Evolutionary conservation across 73 alveolate genomes (phyloP), one percentile per base, ranked within the genome.

Genomic region (Durusdinium trenchii): DNA sequence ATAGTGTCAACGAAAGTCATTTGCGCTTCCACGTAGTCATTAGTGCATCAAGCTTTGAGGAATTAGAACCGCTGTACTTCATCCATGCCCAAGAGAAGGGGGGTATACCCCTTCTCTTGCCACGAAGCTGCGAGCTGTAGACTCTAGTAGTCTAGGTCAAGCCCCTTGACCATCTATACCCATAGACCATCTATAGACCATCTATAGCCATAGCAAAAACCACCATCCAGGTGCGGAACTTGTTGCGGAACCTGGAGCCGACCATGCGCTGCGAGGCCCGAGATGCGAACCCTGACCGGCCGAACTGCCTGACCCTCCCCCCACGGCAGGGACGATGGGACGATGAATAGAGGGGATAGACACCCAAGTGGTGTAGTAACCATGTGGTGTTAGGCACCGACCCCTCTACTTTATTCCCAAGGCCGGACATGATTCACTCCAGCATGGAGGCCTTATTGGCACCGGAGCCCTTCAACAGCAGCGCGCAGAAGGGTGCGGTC

Each of bases 201-300:
- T 57, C 69, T 57, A 12, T 23, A 57, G 32, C 23, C 23, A 57
- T 57, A 12, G 12, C 69, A 57, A 57, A 60, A 23, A 32, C 6
- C n/a, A 18, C 90, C 12, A 3, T 52, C 30, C 78, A 91, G 98
- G 98, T 91, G 38, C 54, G 82, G 3, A 64, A 73, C 61, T 40
- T 91, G 89, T 40, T 91, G 61, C 35, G 48, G 26, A 52, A 78
- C 89, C 82, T 91, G 81, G 98, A 91, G 36, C 98, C 98, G 46
- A 45, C 98, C 54, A 69, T 87, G 98, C 98, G 97, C 35, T 91
- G 97, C 40, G 97, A 91, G 97, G 97, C 52, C 42, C 47, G 28
- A 0, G 0, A 6, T 45, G 36, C 40, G 87, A 38, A 6, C 23
- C 69, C 69, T 16, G 23, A 57, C 69, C 69, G 12, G 32, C 69